Evolutionary conservation across 73 alveolate genomes (phyloP), one percentile per base, ranked within the genome.

Genomic region (Tetrahymena malaccensis): DNA sequence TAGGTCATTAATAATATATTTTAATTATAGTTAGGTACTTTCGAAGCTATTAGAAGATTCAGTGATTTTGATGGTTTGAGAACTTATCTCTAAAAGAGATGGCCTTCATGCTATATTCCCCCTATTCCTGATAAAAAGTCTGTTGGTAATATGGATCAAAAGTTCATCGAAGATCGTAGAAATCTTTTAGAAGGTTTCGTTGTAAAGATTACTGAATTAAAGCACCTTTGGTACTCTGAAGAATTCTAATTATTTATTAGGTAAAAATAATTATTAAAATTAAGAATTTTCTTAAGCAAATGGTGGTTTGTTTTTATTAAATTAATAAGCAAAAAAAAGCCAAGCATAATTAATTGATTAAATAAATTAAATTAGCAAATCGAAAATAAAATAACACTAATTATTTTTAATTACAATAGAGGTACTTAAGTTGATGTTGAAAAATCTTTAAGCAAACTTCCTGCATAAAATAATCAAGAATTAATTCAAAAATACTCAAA

Each of bases 81-180:
- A 95, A 40, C 50, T 17, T 50, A 56, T 33, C 93, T 95, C 34
- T 50, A 31, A 17, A 50, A 70, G 55, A 16, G 97, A 95, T 95
- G 97, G 97, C 97, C 97, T 89, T 94, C 95, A 9, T 95, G 97
- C 37, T 95, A 95, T 50, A 31, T 95, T 21, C 97, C 97, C 37
- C 97, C 97, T 34, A 44, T 95, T 15, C 97, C 97, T n/a, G 84
- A 55, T 17, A 95, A 95, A 43, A 95, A 95, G 35, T 83, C 97
- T 50, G 95, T 95, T 33, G 97, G 97, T 34, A 95, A 95, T 95
- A 95, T 95, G 97, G 97, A 95, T 84, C 35, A 95, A 55, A 95
- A 95, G 94, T 95, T 95, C 55, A 95, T 95, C 17, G 97, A 95
- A 85, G 97, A 95, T 33, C 70, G 97, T 50, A 95, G 56, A 93